Evolutionary conservation across 2,329 filamentous ascomycete genomes (phyloP).

Genomic region (Tolypocladium ovalisporum): DNA sequence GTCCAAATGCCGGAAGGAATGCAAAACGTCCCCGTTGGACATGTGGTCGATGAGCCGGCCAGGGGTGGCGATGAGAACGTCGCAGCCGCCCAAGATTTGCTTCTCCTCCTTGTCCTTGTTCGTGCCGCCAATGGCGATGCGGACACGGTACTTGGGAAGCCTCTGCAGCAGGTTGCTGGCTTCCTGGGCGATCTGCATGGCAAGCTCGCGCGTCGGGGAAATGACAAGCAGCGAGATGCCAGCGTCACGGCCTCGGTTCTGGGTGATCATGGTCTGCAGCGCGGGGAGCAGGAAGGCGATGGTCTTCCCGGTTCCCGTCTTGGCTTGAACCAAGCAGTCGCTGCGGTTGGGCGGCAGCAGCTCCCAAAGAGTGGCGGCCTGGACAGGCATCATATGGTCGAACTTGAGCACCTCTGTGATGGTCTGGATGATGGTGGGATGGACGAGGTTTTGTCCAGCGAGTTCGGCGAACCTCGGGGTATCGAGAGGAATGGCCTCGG

Average conservation of each 20-base stretch:
- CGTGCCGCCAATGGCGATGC: conserved; percentile 67
- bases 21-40: conserved; percentile 57
- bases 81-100: conserved; percentile 60
- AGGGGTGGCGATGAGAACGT: conserved; percentile 72
- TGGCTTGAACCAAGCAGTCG: conserved; percentile 65
- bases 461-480: conserved; percentile 37
- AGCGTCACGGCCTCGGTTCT: conserved; percentile 17
- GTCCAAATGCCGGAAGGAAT: conserved; percentile 58
- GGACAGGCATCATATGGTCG: conserved; percentile 43
- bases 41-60: conserved; percentile 72
- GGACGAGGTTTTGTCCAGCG: conserved; percentile 26
- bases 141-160: conserved; percentile 63
- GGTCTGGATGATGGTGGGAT: conserved; percentile 35
- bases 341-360: conserved; percentile 32
- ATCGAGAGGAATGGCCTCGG: conserved; percentile 25
- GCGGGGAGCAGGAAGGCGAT: conserved; percentile 75
- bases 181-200: conserved; percentile 60
- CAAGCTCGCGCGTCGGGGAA: conserved; percentile 60
- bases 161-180: conserved; percentile 60
- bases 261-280: conserved; percentile 61
- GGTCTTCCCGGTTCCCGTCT: conserved; percentile 82
- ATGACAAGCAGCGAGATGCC: conserved; percentile 53
- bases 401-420: conserved; percentile 38
- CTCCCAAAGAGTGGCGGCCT: conserved; percentile 38
- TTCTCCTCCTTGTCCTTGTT: conserved; percentile 65